Evolutionary conservation across 1,284 basidiomycete genomes (phyloP), one percentile per base, ranked within the genome.

Genomic region (Ceraceosorus guamensis): DNA sequence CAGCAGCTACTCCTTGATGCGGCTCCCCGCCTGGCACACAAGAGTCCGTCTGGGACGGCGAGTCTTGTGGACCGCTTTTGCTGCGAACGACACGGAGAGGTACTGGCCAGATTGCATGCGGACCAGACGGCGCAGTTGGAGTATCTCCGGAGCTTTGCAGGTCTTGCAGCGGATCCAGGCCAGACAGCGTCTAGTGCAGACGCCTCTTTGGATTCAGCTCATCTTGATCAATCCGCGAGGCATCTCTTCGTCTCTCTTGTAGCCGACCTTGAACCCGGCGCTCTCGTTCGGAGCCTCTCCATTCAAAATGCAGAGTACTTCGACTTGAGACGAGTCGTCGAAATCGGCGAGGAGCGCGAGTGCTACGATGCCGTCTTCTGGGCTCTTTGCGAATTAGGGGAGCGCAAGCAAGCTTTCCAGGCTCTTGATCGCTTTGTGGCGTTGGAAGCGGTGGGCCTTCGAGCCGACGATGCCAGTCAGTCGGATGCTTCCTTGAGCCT

Each of bases 361-460:
- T 83, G 85, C 5, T 87, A 83, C 65, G 85, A 90, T 59, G 89
- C 86, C 2, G 84, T 88, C 24, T 79, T 97, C 2, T 97, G 92
- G 92, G 82, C 85, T 1, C 77, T 87, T 50, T 83, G 91, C 68
- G 81, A 82, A 60, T 79, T 79, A 30, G 87, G 86, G 0, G 79
- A 83, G 50, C 82, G 86, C 1, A 78, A 79, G 37, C 81, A 81
- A 32, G 88, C 65, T 0, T 64, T 73, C 49, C 60, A 62, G 3
- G 61, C 59, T 48, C 59, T 75, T 1, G 71, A 72, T 24, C 44
- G 48, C 49, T 52, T 32, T 48, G 59, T 57, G 39, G 65, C 82
- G 30, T 56, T 71, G 33, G 75, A 79, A 18, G 76, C 79, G 13
- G 68, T 90, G 50, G 48, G 49, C 2, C 45, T 53, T 6, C 52